These are phyloP conservation scores for Misopates orontium DNA, from an alignment of 257 asterid species.

Conservation along the genomic window DNA sequence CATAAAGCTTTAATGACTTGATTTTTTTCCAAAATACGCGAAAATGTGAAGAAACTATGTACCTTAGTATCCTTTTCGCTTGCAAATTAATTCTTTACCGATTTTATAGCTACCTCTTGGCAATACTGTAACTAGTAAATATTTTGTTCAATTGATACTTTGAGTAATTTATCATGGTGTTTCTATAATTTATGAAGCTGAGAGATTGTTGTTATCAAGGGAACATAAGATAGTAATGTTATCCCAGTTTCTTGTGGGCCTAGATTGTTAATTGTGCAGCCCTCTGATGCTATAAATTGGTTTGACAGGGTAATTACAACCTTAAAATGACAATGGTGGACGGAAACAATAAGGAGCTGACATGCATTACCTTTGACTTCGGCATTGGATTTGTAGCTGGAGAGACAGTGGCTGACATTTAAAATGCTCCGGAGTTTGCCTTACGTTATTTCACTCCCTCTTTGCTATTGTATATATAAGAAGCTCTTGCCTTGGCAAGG, in stretches of 20 bases:
- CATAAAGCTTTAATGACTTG: conserved; percentile 2
- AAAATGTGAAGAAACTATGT: conserved; percentile 1
- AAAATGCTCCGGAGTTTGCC: conserved; percentile 13
- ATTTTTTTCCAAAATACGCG: too few species aligned
- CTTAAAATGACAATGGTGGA: conserved; percentile 64
- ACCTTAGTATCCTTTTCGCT: too few species aligned
- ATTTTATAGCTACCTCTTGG: too few species aligned
- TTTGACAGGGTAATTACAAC: conserved; percentile 64
- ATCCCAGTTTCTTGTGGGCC: neutral
- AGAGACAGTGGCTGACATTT: conserved; percentile 49
- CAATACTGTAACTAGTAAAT: too few species aligned
- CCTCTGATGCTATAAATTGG: neutral
- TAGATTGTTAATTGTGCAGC: neutral
- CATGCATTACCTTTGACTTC: conserved; percentile 76
- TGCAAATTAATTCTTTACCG: too few species aligned
- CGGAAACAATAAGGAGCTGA: conserved; percentile 42
- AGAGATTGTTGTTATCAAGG: too few species aligned
- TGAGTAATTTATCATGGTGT: conserved; percentile 3
- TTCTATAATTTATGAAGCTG: too few species aligned
- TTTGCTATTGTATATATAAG: neutral
- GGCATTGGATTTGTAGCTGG: conserved; percentile 49
- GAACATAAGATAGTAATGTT: too few species aligned
- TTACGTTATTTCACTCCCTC: neutral
- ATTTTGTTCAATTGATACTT: neutral
- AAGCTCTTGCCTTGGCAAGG: neutral